phyloP scores from a whole-genome alignment of 768 basidiomycete species.

The Russula sp. region DNA sequence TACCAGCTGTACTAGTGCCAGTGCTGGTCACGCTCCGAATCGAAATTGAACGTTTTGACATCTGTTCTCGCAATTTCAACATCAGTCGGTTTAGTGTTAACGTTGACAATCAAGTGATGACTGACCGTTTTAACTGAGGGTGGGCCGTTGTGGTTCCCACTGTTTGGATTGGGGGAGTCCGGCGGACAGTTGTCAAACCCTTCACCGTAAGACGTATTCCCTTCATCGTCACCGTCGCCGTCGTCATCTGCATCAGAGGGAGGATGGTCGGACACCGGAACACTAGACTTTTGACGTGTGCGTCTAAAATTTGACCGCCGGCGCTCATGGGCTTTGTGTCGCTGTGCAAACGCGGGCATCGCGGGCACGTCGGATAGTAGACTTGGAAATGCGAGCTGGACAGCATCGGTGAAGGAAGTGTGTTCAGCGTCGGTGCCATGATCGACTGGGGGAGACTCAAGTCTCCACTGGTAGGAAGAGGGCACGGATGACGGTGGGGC shows the following conservation, averaged over 20 bases:
- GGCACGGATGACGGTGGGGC: slow-evolving; percentile 24
- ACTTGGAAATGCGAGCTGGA: slow-evolving; percentile 5
- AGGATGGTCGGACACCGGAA: not conserved
- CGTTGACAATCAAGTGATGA: not conserved
- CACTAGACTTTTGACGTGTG: too few species aligned
- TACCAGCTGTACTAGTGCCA: not conserved
- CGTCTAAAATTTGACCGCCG: not conserved
- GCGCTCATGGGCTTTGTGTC: too few species aligned
- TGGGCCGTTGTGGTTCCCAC: not conserved
- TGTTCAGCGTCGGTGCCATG: not conserved
- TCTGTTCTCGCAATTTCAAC: not conserved
- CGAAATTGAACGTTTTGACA: not conserved
- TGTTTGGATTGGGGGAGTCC: not conserved
- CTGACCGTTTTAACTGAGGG: not conserved
- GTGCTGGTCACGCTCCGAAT: not conserved
- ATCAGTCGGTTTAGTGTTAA: not conserved
- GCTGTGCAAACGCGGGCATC: not conserved
- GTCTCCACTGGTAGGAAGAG: slow-evolving; percentile 6
- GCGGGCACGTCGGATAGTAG: too few species aligned
- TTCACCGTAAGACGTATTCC: not conserved
- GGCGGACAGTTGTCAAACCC: not conserved
- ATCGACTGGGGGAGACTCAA: not conserved
- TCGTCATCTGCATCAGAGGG: not conserved
- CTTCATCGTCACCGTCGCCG: not conserved
- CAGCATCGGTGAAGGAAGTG: not conserved